Evolutionary conservation across 1,284 basidiomycete genomes (phyloP).

Genomic region (Malassezia nana): DNA sequence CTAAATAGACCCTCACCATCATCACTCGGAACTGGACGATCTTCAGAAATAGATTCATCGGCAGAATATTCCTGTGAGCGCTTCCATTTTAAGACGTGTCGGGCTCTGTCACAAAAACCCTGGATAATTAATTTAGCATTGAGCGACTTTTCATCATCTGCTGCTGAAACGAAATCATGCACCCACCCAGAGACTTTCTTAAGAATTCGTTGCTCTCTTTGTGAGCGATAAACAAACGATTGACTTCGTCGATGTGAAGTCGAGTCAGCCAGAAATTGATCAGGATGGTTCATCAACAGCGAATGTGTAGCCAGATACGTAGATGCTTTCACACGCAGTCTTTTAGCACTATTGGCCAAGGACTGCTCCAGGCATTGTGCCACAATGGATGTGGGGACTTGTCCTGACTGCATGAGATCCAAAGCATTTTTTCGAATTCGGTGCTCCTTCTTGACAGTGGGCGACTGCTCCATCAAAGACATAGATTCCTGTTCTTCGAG

Average conservation of each 20-base stretch:
- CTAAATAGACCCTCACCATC: conserved; percentile 34
- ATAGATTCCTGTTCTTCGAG: conserved; percentile 5
- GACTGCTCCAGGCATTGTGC: conserved; percentile 1
- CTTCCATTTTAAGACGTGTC: conserved; percentile 2
- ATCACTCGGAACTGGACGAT: conserved; percentile 25
- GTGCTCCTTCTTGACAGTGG: neutral
- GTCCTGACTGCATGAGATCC: conserved; percentile 7
- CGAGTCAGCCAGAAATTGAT: conserved; percentile 60
- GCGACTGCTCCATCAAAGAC: neutral
- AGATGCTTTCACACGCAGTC: conserved; percentile 16
- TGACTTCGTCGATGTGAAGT: conserved; percentile 56
- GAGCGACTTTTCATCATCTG: conserved; percentile 12
- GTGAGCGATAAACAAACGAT: conserved; percentile 62
- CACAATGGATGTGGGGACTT: conserved; percentile 2
- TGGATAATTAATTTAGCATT: conserved; percentile 11
- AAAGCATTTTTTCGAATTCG: neutral
- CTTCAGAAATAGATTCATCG: neutral
- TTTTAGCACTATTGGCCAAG: neutral
- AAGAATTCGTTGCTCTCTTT: conserved; percentile 57
- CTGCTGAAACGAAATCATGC: conserved; percentile 29
- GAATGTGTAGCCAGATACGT: conserved; percentile 62
- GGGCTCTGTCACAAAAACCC: conserved; percentile 47
- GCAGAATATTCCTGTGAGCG: conserved; percentile 38
- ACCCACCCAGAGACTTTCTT: conserved; percentile 56
- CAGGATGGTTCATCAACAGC: conserved; percentile 59